Evolutionary conservation across 1,139 yeast genomes (phyloP), one percentile per base, ranked within the genome.

Genomic region (Geotrichum aggregatum): DNA sequence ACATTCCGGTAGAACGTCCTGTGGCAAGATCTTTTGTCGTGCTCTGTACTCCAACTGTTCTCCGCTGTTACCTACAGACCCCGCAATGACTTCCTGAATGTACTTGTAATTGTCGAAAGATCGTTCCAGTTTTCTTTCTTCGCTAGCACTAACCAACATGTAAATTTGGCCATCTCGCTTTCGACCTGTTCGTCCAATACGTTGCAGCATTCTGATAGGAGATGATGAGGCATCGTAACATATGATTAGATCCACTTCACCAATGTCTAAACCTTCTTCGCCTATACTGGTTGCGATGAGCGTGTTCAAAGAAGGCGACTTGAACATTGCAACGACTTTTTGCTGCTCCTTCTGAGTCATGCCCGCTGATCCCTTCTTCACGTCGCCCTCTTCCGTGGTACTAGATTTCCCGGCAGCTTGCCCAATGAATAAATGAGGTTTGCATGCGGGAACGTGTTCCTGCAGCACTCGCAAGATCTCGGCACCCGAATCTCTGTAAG

Each of bases 141-240:
- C 99, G 59, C 82, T 82, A 14, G 84, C 79, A 5, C 96, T 80
- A 62, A 91, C 81, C 14, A 94, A 70, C 52, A 91, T 71, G n/a
- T 87, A 71, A 2, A 92, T 87, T 55, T 77, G 78, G 45, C 99
- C 99, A 59, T 86, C 88, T 59, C 97, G 74, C 64, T 88, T 87
- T 70, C 99, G 83, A 14, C 98, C 99, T 0, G 99, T 94, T 71
- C 99, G 81, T 31, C 99, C 99, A 94, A 94, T 87, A 61, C 99
- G 75, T 66, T 94, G 99, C 44, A 94, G 78, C 61, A 87, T 89
- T 55, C 95, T 87, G 54, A 94, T 92, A 0, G 98, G 98, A 46
- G 96, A 87, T 33, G 89, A 77, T 0, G 97, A 89, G 0, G 96
- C 87, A 63, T 94, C 98, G 67, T 83, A 92, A 63, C 97, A 89